phyloP scores from a whole-genome alignment of 352 stramenopile species.

The Globisporangium splendens region DNA sequence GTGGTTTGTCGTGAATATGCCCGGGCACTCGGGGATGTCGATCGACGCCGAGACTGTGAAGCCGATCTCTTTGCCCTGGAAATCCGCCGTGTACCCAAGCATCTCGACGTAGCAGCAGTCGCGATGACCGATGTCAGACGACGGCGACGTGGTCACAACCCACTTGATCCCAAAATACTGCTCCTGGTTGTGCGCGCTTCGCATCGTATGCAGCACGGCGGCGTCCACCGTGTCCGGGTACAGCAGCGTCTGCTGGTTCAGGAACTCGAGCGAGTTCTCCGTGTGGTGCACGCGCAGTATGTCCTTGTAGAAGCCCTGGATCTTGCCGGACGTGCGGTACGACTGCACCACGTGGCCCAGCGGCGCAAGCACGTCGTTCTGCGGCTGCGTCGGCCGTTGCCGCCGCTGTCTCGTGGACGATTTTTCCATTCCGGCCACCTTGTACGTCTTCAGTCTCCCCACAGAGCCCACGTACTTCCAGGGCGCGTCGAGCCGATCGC shows the following conservation, averaged over 20 bases:
- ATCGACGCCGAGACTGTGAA: conserved; percentile 39
- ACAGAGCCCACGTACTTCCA: conserved; percentile 37
- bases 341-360: conserved; percentile 21
- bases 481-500: conserved; percentile 26
- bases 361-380: conserved; percentile 10
- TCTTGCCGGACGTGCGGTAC: conserved; percentile 39
- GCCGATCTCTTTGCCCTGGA: conserved; percentile 30
- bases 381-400: neutral
- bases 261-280: conserved; percentile 31
- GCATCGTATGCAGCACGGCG: conserved; percentile 30
- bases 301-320: conserved; percentile 50
- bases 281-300: conserved; percentile 40
- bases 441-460: conserved; percentile 41
- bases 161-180: conserved; percentile 54
- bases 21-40: conserved; percentile 41
- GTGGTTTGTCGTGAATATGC: conserved; percentile 23
- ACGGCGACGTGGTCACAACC: conserved; percentile 28
- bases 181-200: conserved; percentile 21
- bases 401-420: conserved; percentile 11
- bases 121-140: conserved; percentile 21
- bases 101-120: conserved; percentile 53
- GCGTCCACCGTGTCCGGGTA: conserved; percentile 39
- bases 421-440: conserved; percentile 22
- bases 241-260: conserved; percentile 42
- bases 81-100: conserved; percentile 40